A percentile compares a stretch with the other conserved stretches of the same genome.
These are phyloP conservation scores for Chlorella sp. DNA, from an alignment of 139 green algal species.

Conservation along the genomic window DNA sequence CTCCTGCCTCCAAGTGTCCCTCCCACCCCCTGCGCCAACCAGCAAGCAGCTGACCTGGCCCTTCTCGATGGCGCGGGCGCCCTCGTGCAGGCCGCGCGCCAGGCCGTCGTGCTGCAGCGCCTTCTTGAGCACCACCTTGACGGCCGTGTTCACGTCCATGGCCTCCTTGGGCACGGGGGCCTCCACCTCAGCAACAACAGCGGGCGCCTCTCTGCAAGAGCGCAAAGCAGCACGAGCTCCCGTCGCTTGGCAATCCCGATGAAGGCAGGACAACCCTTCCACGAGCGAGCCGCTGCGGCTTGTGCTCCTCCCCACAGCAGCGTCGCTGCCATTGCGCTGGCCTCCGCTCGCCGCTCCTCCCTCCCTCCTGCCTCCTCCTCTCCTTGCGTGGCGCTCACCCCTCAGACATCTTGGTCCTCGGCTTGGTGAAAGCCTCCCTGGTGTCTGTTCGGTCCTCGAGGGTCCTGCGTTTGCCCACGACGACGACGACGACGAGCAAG, in stretches of 20 bases:
- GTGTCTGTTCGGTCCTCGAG: conserved; percentile 34
- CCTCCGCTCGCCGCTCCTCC: no score
- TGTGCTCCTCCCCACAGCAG: no score
- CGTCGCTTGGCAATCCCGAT: no score
- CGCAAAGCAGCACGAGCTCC: neutral
- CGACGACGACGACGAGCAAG: no score
- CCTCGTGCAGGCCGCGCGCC: conserved; percentile 90
- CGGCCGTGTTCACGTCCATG: conserved; percentile 95
- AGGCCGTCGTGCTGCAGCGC: conserved; percentile 94
- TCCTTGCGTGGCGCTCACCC: conserved; percentile 15
- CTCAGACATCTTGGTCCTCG: conserved; percentile 42
- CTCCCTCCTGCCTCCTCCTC: no score
- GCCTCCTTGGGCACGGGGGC: conserved; percentile 66
- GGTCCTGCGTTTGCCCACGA: no score
- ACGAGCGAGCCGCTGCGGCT: no score
- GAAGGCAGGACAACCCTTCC: no score
- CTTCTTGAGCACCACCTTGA: conserved; percentile 96
- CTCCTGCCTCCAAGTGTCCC: neutral
- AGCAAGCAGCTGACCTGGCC: conserved; percentile 17
- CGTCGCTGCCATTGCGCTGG: no score
- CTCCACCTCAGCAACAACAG: conserved; percentile 40
- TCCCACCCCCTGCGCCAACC: neutral
- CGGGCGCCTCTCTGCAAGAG: conserved; percentile 47
- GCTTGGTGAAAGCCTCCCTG: conserved; percentile 28
- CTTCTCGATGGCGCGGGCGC: conserved; percentile 58